Base-by-base conservation (phyloP, 257 asterid species). In the Leonotis leonurus region DNA sequence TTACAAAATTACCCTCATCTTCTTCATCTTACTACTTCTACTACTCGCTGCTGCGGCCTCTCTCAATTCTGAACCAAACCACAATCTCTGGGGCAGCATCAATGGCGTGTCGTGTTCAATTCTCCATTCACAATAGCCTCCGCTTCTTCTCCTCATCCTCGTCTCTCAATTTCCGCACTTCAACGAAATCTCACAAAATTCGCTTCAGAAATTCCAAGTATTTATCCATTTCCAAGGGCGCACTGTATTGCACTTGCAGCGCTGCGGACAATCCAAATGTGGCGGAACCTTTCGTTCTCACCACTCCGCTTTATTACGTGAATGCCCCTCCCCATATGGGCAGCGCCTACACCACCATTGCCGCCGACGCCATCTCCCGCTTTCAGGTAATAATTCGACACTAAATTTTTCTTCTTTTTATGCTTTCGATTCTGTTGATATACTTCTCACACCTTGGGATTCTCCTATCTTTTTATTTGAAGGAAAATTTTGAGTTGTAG, bases 261-360 rank as follows among this genome's bases (percentile, higher is more conserved):
- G 61, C 64, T 8, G 24, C 39, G 11, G 3, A 45, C 17, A 18
- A 33, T 6, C 14, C 69, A 0, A 49, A 51, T 56, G 16, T 60
- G 41, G 50, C 73, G 12, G 89, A 82, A 30, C 74, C 80, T 14
- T 83, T 85, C 75, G 89, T 92, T 50, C 82, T 92, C 65, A 86
- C 99, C 40, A 89, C 99, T 62, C 99, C 97, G 29, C 96, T 89
- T 71, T 92, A 92, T 73, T 92, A 92, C 74, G 99, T 92, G 4
- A 92, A 89, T 80, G 96, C 99, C 74, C 96, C 97, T 33, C 99
- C 99, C 41, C 96, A 89, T 54, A 86, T 92, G 95, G 99, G 99
- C 58, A 92, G 99, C 73, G 97, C 99, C 53, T 92, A 92, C 64
- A 86, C 99, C 50, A 86, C 97, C 73, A 86, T 92, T 54, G 97